phyloP scores from a whole-genome alignment of 352 stramenopile genomes.

The Globisporangium acanthophoron region DNA sequence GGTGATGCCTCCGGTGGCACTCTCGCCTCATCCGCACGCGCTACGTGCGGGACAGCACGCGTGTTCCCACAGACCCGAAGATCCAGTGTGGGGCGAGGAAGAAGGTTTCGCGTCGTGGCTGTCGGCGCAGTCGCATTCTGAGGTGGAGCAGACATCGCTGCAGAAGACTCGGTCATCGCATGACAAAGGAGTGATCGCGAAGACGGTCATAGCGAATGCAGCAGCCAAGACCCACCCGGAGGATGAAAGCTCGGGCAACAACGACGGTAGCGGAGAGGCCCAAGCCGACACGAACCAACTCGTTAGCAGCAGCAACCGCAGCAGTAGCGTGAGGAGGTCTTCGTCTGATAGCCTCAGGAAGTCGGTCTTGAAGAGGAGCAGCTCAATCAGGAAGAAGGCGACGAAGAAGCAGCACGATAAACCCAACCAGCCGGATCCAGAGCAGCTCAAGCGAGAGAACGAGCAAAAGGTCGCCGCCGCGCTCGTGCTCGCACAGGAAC shows the following conservation, averaged over 20 bases:
- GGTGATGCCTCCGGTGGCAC: neutral
- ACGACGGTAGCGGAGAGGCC: neutral
- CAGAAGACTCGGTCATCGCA: neutral
- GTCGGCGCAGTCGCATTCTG: neutral
- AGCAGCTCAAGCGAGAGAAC: constrained; percentile 16
- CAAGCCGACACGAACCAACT: neutral
- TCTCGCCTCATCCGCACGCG: neutral
- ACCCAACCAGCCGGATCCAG: constrained; percentile 6
- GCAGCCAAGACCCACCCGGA: neutral
- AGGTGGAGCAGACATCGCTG: neutral
- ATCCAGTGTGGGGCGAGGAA: constrained; percentile 1
- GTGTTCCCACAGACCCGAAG: neutral
- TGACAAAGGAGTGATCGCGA: too few species aligned
- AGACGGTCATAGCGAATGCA: neutral
- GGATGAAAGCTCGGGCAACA: neutral
- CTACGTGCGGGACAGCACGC: neutral
- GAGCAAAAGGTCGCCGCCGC: constrained; percentile 31
- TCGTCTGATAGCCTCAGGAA: neutral
- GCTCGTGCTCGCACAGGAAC: constrained; percentile 30
- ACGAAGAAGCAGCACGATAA: neutral
- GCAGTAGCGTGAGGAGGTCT: neutral
- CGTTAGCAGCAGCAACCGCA: neutral
- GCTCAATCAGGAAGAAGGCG: neutral
- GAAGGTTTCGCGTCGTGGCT: constrained; percentile 12
- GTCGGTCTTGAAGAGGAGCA: neutral